Conservation (phyloP, 495 filamentous ascomycete species). For the Penicillium longicatenatum region DNA sequence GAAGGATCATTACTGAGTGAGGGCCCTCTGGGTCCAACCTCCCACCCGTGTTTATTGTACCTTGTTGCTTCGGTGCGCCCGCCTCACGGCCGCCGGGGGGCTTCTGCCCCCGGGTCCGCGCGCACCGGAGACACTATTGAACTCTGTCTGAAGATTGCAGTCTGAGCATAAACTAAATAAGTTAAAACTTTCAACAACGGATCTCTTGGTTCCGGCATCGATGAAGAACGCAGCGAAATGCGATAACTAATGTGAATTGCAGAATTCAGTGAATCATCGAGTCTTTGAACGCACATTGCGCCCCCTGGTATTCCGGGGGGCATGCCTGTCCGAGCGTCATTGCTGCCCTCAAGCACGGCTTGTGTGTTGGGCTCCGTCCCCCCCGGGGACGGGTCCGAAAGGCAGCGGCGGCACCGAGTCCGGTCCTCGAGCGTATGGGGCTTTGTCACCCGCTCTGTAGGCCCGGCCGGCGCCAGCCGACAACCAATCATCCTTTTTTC, state of each 20-base stretch:
- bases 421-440: conserved; percentile 47
- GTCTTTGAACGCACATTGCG: conserved; percentile 74
- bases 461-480: conserved; percentile 19
- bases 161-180: conserved; percentile 35
- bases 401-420: conserved; percentile 44
- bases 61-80: conserved; percentile 45
- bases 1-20: conserved; percentile 65
- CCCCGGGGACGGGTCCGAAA: conserved; percentile 41
- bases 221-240: conserved; percentile 75
- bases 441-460: conserved; percentile 31
- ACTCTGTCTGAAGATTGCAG: conserved; percentile 28
- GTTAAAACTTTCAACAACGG: conserved; percentile 69
- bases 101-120: conserved; percentile 20
- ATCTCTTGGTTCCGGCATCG: conserved; percentile 73
- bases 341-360: conserved; percentile 51
- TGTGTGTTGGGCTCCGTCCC: conserved; percentile 48
- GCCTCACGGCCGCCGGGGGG: conserved; percentile 26
- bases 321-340: conserved; percentile 70
- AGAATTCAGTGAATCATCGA: conserved; percentile 73
- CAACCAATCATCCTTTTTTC: conserved; percentile 19
- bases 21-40: conserved; percentile 28
- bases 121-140: conserved; percentile 37
- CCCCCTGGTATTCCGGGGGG: conserved; percentile 62
- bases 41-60: conserved; percentile 34
- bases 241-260: conserved; percentile 75